These are phyloP conservation scores for Castanopsis chinensis DNA, from an alignment of 306 rosid species.

Conservation along the genomic window DNA sequence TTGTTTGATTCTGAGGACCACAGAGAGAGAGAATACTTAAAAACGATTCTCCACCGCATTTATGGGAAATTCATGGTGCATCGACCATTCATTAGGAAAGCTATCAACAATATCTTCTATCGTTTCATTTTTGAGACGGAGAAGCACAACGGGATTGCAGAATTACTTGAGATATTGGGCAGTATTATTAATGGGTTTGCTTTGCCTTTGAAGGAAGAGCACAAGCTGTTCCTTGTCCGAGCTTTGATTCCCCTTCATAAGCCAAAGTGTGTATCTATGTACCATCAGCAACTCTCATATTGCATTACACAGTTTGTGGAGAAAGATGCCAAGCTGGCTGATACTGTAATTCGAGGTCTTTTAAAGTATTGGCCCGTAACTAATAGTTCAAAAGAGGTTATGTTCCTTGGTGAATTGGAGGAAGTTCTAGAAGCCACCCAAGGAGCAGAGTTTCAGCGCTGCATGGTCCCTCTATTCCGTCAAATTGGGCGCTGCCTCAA, in stretches of 20 bases:
- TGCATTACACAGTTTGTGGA: slow-evolving; percentile 63
- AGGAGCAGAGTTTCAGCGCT: slow-evolving; percentile 57
- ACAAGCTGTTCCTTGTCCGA: slow-evolving; percentile 61
- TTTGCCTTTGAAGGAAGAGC: slow-evolving; percentile 72
- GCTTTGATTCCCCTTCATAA: slow-evolving; percentile 66
- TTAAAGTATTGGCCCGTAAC: slow-evolving; percentile 62
- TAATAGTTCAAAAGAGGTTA: slow-evolving; percentile 64
- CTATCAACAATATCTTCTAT: slow-evolving; percentile 59
- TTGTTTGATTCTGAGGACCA: slow-evolving; percentile 73
- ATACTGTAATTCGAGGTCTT: slow-evolving; percentile 58
- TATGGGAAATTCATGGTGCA: slow-evolving; percentile 74
- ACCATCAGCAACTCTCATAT: slow-evolving; percentile 62
- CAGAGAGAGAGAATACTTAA: slow-evolving; percentile 66
- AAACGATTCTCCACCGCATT: slow-evolving; percentile 58
- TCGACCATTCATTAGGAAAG: slow-evolving; percentile 62
- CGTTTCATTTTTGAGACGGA: slow-evolving; percentile 63
- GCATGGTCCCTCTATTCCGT: slow-evolving; percentile 56
- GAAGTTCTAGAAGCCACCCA: slow-evolving; percentile 61
- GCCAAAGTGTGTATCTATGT: slow-evolving; percentile 55
- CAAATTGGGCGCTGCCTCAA: slow-evolving; percentile 54
- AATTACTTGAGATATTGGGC: slow-evolving; percentile 62
- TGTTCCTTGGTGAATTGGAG: slow-evolving; percentile 67
- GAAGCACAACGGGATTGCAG: slow-evolving; percentile 60
- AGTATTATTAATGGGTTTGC: slow-evolving; percentile 66
- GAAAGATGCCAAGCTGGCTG: slow-evolving; percentile 64